phyloP scores from a whole-genome alignment of 352 stramenopile species.

The Pythium myriotylum region DNA sequence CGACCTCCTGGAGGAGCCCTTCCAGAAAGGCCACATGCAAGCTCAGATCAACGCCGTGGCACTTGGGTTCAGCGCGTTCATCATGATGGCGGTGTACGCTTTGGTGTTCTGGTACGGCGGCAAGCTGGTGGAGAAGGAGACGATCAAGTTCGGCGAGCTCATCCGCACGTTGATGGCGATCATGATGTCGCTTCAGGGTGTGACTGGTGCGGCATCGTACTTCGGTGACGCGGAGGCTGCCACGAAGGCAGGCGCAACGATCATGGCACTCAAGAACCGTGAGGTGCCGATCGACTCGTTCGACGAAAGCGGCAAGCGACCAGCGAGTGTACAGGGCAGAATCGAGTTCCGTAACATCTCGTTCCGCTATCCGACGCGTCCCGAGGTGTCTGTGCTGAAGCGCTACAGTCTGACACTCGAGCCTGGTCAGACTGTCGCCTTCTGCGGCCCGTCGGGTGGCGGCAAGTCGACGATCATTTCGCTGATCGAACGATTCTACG shows the following conservation, averaged over 20 bases:
- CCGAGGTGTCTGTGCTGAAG: too few relatives aligned
- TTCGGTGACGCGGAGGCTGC: slow-evolving; percentile 67
- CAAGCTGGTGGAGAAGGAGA: slow-evolving; percentile 37
- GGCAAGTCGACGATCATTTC: too few relatives aligned
- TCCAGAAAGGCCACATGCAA: slow-evolving; percentile 26
- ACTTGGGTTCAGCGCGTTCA: slow-evolving; percentile 65
- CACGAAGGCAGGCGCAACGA: slow-evolving; percentile 47
- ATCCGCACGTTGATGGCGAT: slow-evolving; percentile 44
- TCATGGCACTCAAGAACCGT: slow-evolving; percentile 38
- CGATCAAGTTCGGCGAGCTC: slow-evolving; percentile 43
- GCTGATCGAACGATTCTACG: slow-evolving; percentile 86
- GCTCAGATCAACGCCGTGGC: slow-evolving; percentile 37
- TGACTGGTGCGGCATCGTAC: slow-evolving; percentile 27
- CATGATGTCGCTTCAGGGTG: slow-evolving; percentile 41
- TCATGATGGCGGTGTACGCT: slow-evolving; percentile 27
- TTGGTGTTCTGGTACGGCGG: slow-evolving; percentile 31
- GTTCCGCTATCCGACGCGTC: too few relatives aligned
- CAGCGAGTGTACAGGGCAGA: too few relatives aligned
- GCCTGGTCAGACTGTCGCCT: too few relatives aligned
- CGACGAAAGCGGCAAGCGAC: too few relatives aligned
- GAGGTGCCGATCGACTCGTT: too few relatives aligned
- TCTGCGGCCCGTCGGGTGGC: too few relatives aligned
- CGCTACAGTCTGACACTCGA: too few relatives aligned
- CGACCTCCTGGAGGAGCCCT: slow-evolving; percentile 12
- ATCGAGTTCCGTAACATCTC: too few relatives aligned